Evolutionary conservation across 1,139 yeast species (phyloP).

Genomic region (Suhomyces wounanorum): DNA sequence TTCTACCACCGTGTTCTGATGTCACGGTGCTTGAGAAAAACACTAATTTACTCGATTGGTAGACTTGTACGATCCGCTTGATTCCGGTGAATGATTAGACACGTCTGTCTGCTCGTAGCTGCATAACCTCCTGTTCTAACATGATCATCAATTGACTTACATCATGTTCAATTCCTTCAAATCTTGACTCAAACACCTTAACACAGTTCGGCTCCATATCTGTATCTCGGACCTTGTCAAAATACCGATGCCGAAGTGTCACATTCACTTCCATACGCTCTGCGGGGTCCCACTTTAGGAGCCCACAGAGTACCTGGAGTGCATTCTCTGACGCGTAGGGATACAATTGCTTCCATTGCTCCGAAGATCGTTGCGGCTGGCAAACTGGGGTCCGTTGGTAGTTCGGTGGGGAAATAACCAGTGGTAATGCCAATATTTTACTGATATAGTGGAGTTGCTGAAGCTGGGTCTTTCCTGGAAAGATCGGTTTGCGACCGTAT

Average conservation of each 20-base stretch:
- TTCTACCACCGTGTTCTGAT: background rate
- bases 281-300: slow-evolving; percentile 63
- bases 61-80: background rate
- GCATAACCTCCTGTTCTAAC: slow-evolving; percentile 48
- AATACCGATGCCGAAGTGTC: slow-evolving; percentile 54
- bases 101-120: slow-evolving; percentile 18
- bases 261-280: slow-evolving; percentile 49
- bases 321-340: slow-evolving; percentile 60
- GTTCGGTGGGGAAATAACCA: slow-evolving; percentile 15
- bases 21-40: background rate
- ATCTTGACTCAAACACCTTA: slow-evolving; percentile 59
- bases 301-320: slow-evolving; percentile 45
- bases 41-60: too few species aligned
- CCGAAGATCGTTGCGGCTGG: slow-evolving; percentile 34
- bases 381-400: background rate
- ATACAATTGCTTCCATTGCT: slow-evolving; percentile 52
- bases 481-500: slow-evolving; percentile 71
- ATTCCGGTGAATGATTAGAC: background rate
- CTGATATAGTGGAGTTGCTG: slow-evolving; percentile 67
- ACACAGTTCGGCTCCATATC: slow-evolving; percentile 53
- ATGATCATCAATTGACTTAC: slow-evolving; percentile 44
- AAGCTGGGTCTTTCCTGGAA: slow-evolving; percentile 66
- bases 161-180: slow-evolving; percentile 47
- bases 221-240: slow-evolving; percentile 47
- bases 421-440: slow-evolving; percentile 64